Evolutionary conservation across 2,329 filamentous ascomycete species (phyloP), one percentile per base, ranked within the genome.

Genomic region (Verruconis gallopava): DNA sequence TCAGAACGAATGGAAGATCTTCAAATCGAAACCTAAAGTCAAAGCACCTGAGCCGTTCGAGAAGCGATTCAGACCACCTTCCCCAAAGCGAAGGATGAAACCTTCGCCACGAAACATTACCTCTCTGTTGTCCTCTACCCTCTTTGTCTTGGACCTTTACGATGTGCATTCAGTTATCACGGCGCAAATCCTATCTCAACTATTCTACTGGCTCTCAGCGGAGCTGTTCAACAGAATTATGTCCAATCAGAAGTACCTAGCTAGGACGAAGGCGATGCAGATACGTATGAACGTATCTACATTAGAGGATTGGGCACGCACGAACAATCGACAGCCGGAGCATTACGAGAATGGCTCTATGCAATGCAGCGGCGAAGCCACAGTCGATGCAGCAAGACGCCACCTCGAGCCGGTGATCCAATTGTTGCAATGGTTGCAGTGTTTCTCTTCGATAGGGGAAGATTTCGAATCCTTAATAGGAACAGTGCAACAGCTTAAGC

Each of bases 181-280:
- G 13, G 74, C 86, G 1, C 91, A 98, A 57, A 85, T 96, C 44
- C 67, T 95, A 19, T 84, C 88, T 3, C 91, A 98, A 55, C 71
- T 98, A 2, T 72, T 96, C 35, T 98, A 95, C 64, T 98, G 91
- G 91, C 72, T 98, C 13, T 84, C 88, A 4, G 85, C 89, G 0
- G 91, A 98, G 62, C 75, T 96, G 5, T 98, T 98, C 67, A 98
- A 98, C 60, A 81, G 89, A 45, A 84, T 98, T 60, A 94, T 98
- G 84, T 89, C 84, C 21, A 95, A 93, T 55, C 77, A 85, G 49
- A 88, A 89, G 58, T 98, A 95, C 55, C 71, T 98, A 6, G 89
- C 91, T 4, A 75, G 91, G 41, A 98, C 91, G 14, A 98, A 98
- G 61, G 91, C 91, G 3, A 98, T 98, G 91, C 91, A 98, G 59